These are phyloP conservation scores for Diplodia corticola DNA, from an alignment of 2,329 filamentous ascomycete species.

Conservation along the genomic window DNA sequence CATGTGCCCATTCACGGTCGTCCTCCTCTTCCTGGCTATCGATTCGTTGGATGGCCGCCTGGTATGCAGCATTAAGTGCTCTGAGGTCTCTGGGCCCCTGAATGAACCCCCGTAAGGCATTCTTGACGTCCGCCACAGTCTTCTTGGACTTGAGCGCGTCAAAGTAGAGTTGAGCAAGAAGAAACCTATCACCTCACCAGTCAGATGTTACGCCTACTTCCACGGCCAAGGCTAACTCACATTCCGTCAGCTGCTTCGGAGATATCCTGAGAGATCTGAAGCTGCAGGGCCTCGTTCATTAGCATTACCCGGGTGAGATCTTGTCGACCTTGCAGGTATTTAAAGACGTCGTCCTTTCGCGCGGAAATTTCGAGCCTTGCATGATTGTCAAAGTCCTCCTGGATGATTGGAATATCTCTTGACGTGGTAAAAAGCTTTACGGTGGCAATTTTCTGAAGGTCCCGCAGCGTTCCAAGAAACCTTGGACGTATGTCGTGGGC, in stretches of 20 bases:
- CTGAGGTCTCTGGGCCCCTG: background rate
- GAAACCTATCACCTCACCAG: background rate
- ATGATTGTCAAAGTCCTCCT: background rate
- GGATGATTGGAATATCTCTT: background rate
- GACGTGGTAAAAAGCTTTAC: background rate
- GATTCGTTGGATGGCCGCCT: background rate
- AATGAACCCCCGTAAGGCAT: background rate
- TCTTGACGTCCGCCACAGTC: background rate
- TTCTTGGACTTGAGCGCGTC: background rate
- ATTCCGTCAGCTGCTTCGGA: background rate
- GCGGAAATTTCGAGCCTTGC: background rate
- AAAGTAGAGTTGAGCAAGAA: background rate
- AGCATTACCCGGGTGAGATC: background rate
- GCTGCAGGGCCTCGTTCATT: background rate
- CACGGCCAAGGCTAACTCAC: background rate
- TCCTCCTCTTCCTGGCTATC: background rate
- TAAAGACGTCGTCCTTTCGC: background rate
- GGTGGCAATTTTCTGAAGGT: background rate
- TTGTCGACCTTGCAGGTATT: background rate
- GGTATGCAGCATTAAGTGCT: background rate
- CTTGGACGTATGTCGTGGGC: background rate
- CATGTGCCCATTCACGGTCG: background rate
- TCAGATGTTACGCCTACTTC: background rate
- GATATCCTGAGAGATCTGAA: background rate
- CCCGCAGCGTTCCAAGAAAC: background rate